A percentile compares a stretch with the other conserved stretches of the same genome.
Conservation (phyloP, 2,329 filamentous ascomycete genomes). For the Aspergillus felis region DNA sequence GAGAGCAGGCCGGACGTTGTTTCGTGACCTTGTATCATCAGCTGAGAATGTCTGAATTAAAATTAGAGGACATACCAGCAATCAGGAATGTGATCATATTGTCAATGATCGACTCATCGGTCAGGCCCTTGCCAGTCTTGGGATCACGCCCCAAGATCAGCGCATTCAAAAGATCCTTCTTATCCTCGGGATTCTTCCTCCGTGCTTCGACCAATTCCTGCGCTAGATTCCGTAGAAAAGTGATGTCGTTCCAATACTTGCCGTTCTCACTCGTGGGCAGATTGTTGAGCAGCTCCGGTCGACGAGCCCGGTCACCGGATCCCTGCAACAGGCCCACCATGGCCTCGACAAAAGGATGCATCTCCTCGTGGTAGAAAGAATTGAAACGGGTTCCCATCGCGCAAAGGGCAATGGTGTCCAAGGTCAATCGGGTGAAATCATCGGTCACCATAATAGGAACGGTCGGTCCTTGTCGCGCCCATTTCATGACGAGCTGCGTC, state of each 20-base stretch:
- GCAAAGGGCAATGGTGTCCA: constrained; percentile 69
- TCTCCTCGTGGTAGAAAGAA: constrained; percentile 64
- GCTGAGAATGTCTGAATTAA: no score
- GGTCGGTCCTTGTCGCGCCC: constrained; percentile 49
- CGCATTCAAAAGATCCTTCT: constrained; percentile 65
- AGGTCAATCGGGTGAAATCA: constrained; percentile 68
- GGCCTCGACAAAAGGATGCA: constrained; percentile 66
- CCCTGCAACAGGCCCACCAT: constrained; percentile 64
- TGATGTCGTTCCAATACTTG: constrained; percentile 30
- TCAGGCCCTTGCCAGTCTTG: constrained; percentile 62
- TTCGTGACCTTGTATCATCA: constrained; percentile 52
- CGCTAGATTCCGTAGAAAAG: constrained; percentile 51
- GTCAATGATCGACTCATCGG: constrained; percentile 60
- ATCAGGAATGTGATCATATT: constrained; percentile 72
- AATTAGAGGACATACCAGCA: constrained; percentile 49
- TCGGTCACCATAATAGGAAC: constrained; percentile 58
- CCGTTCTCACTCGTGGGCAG: constrained; percentile 38
- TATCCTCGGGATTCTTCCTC: constrained; percentile 51
- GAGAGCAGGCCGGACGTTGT: constrained; percentile 66
- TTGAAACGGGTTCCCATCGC: constrained; percentile 73
- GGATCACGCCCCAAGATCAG: constrained; percentile 67
- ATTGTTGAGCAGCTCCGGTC: constrained; percentile 45
- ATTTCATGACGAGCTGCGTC: constrained; percentile 39
- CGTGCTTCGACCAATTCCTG: constrained; percentile 59
- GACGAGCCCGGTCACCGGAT: constrained; percentile 48